Percentiles rank a stretch among this genome's conserved stretches.
Conservation (phyloP, 2,329 filamentous ascomycete species). For the Gnomoniopsis sp. region DNA sequence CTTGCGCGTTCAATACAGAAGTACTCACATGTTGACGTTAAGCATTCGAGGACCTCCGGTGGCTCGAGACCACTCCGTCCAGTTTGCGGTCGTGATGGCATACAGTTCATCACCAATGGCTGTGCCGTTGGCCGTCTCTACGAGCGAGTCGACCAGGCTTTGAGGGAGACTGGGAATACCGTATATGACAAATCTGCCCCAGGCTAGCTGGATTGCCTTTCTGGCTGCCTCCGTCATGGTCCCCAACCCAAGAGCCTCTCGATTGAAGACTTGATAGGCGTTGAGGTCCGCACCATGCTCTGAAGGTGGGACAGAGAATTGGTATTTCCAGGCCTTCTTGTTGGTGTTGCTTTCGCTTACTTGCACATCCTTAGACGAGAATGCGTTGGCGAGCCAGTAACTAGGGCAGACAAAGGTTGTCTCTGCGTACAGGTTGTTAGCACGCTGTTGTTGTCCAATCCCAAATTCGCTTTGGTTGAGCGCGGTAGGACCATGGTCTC, state of each 20-base stretch:
- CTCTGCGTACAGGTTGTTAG: slow-evolving; percentile 48
- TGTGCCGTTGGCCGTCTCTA: background rate
- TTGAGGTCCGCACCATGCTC: slow-evolving; percentile 35
- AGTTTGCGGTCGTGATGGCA: slow-evolving; percentile 1
- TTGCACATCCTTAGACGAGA: slow-evolving; percentile 22
- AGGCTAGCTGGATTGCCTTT: slow-evolving; percentile 22
- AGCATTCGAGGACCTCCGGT: background rate
- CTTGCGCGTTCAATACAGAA: too few relatives aligned
- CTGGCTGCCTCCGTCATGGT: slow-evolving; percentile 22
- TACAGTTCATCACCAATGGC: slow-evolving; percentile 11
- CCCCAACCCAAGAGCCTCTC: slow-evolving; percentile 5
- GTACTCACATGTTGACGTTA: slow-evolving; percentile 21
- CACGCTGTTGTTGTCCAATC: slow-evolving; percentile 47
- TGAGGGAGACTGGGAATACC: slow-evolving; percentile 32
- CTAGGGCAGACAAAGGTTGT: slow-evolving; percentile 50
- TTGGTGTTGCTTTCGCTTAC: slow-evolving; percentile 18
- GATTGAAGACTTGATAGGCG: slow-evolving; percentile 20
- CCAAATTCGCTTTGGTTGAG: slow-evolving; percentile 29
- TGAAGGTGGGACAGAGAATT: slow-evolving; percentile 36
- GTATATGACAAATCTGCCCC: slow-evolving; percentile 38
- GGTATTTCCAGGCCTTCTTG: slow-evolving; percentile 38
- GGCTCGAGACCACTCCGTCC: slow-evolving; percentile 14
- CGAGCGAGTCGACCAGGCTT: background rate
- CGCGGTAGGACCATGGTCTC: slow-evolving; percentile 29
- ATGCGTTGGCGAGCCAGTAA: slow-evolving; percentile 49